Evolutionary conservation across 441 rosid species (phyloP).

Genomic region (Iberis amara): DNA sequence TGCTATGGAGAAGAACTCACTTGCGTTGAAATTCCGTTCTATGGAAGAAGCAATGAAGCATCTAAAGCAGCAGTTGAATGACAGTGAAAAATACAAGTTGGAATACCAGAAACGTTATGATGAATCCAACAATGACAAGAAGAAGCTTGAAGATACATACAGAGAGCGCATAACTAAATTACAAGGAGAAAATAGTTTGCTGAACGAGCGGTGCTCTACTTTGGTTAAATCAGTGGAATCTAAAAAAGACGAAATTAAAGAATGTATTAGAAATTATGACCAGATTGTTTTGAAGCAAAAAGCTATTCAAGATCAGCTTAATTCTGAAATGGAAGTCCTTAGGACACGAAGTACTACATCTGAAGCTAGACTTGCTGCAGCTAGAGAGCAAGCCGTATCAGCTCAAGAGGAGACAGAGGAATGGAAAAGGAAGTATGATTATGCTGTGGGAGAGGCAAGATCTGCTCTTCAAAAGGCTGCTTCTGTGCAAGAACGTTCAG

Average conservation of each 20-base stretch:
- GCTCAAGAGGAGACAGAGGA: constrained; percentile 92
- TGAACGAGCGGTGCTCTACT: constrained; percentile 79
- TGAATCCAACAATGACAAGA: constrained; percentile 89
- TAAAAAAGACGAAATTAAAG: constrained; percentile 60
- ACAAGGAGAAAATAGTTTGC: constrained; percentile 66
- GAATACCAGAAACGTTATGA: constrained; percentile 87
- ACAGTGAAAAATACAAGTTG: constrained; percentile 75
- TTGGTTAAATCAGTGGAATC: constrained; percentile 71
- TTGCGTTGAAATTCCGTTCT: constrained; percentile 72
- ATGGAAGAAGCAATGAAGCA: constrained; percentile 83
- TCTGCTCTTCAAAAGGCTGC: constrained; percentile 95
- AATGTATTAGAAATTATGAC: constrained; percentile 76
- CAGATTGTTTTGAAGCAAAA: constrained; percentile 65
- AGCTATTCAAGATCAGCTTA: constrained; percentile 67
- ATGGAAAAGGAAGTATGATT: constrained; percentile 92
- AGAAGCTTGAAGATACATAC: constrained; percentile 81
- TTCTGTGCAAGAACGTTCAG: constrained; percentile 66
- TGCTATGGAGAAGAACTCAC: constrained; percentile 81
- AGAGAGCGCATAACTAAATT: constrained; percentile 65
- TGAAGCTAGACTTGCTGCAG: constrained; percentile 95
- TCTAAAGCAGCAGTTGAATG: constrained; percentile 78
- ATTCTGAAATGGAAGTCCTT: constrained; percentile 72
- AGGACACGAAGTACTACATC: constrained; percentile 84
- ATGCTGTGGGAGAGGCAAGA: constrained; percentile 81
- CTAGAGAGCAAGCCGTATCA: constrained; percentile 75